These are phyloP conservation scores for Xylaria sp. DNA, from an alignment of 2,329 filamentous ascomycete species.

Conservation along the genomic window DNA sequence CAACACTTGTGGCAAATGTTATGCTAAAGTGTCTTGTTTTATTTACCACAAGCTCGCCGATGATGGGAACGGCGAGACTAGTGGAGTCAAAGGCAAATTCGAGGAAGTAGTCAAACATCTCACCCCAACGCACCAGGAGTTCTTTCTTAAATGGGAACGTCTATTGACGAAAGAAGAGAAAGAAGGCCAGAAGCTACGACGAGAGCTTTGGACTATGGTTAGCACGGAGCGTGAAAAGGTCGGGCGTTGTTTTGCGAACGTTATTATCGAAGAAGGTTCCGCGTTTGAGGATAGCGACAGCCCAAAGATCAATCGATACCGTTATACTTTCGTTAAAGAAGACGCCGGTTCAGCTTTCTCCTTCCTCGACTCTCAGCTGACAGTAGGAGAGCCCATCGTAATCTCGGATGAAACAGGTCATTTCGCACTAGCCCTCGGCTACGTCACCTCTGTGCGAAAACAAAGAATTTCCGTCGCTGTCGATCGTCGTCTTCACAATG, in stretches of 20 bases:
- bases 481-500: slow-evolving; percentile 86
- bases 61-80: slow-evolving; percentile 78
- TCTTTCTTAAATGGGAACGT: slow-evolving; percentile 94
- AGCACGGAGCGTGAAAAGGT: slow-evolving; percentile 86
- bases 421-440: slow-evolving; percentile 92
- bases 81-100: slow-evolving; percentile 82
- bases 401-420: slow-evolving; percentile 94
- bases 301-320: slow-evolving; percentile 88
- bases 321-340: slow-evolving; percentile 83
- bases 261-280: slow-evolving; percentile 81
- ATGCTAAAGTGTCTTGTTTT: slow-evolving; percentile 89
- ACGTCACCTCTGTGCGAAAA: slow-evolving; percentile 77
- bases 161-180: slow-evolving; percentile 94
- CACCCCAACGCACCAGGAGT: slow-evolving; percentile 74
- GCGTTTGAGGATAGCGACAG: slow-evolving; percentile 70
- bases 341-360: slow-evolving; percentile 68
- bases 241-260: slow-evolving; percentile 86
- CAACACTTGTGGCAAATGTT: slow-evolving; percentile 84
- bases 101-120: slow-evolving; percentile 79
- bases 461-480: slow-evolving; percentile 85
- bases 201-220: slow-evolving; percentile 95
- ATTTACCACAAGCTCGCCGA: slow-evolving; percentile 92
- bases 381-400: slow-evolving; percentile 89
- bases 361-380: slow-evolving; percentile 89
- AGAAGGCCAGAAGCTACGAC: slow-evolving; percentile 82